A percentile compares a stretch with the other conserved stretches of the same genome.
Conservation (phyloP, 2,329 filamentous ascomycete species). For the Venturiaceae sp. region DNA sequence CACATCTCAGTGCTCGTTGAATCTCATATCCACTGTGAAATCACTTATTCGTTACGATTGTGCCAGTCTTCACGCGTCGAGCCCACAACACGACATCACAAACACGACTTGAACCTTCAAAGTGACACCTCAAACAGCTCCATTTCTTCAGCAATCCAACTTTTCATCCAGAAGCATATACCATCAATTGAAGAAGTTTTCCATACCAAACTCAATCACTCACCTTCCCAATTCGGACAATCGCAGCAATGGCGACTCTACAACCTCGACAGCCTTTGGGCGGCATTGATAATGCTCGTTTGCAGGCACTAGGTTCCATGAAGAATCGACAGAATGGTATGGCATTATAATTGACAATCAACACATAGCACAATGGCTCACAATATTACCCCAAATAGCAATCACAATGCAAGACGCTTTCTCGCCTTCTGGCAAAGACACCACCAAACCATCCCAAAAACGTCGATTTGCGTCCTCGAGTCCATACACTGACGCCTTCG, state of each 20-base stretch:
- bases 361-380: conserved; percentile 6
- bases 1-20: not conserved
- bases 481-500: conserved; percentile 33
- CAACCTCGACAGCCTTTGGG: conserved; percentile 64
- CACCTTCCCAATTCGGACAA: not conserved
- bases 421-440: not conserved
- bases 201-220: not conserved
- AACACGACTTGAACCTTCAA: not conserved
- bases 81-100: not conserved
- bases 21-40: not conserved
- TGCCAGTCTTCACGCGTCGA: not conserved
- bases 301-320: conserved; percentile 61
- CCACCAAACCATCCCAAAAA: conserved; percentile 27
- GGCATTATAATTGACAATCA: conserved; percentile 9
- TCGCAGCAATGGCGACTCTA: conserved; percentile 18
- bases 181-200: not conserved
- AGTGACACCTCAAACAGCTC: not conserved
- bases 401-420: conserved; percentile 5
- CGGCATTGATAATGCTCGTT: conserved; percentile 57
- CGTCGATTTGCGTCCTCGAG: conserved; percentile 28
- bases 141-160: not conserved
- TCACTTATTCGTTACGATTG: too few relatives aligned
- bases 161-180: not conserved
- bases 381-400: conserved; percentile 11
- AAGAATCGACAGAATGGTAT: conserved; percentile 67